These are phyloP conservation scores for Pseudophaeomoniella oleicola DNA, from an alignment of 2,329 filamentous ascomycete genomes.

Conservation along the genomic window DNA sequence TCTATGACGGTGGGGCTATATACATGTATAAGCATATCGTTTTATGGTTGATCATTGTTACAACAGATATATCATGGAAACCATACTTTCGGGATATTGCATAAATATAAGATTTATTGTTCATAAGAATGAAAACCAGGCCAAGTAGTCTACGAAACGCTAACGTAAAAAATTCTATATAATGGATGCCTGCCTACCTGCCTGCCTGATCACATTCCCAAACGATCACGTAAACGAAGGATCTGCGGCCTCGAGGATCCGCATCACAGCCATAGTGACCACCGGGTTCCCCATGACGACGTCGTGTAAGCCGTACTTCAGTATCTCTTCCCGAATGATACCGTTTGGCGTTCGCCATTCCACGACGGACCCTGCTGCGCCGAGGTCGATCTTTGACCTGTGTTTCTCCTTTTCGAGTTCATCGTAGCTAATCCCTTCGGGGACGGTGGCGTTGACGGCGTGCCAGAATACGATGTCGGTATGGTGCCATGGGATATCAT, in stretches of 20 bases:
- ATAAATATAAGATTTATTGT: too few relatives aligned
- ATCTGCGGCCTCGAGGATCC: slow-evolving; percentile 26
- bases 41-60: too few relatives aligned
- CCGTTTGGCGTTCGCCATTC: slow-evolving; percentile 28
- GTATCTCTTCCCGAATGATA: slow-evolving; percentile 37
- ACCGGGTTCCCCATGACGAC: slow-evolving; percentile 43
- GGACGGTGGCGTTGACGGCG: slow-evolving; percentile 34
- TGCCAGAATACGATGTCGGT: slow-evolving; percentile 39
- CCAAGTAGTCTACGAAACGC: too few relatives aligned
- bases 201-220: too few relatives aligned
- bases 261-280: slow-evolving; percentile 35
- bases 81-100: too few relatives aligned
- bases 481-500: slow-evolving; percentile 23
- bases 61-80: too few relatives aligned
- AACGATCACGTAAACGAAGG: too few relatives aligned
- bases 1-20: slow-evolving; percentile 7
- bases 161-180: too few relatives aligned
- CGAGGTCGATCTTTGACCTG: slow-evolving; percentile 23
- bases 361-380: slow-evolving; percentile 35
- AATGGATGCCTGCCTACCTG: too few relatives aligned
- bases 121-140: too few relatives aligned
- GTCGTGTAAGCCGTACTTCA: slow-evolving; percentile 43
- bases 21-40: too few relatives aligned
- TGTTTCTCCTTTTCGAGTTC: slow-evolving; percentile 32
- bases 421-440: slow-evolving; percentile 23